Conservation (phyloP, 1,284 basidiomycete genomes). For the Butyriboletus appendiculatus region DNA sequence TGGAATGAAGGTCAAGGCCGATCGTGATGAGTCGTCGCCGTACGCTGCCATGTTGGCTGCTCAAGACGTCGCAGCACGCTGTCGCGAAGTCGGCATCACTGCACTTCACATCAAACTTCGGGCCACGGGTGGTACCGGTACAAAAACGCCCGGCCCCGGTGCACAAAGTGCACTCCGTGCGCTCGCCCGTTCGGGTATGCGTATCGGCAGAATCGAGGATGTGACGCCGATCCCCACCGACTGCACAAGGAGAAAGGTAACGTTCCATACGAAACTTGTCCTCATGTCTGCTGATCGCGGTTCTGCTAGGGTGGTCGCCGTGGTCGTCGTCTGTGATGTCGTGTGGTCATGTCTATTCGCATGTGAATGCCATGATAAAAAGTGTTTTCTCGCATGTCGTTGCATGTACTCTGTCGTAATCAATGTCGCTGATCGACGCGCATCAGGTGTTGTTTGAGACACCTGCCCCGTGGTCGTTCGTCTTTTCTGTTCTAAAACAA, state of each 20-base stretch:
- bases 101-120: conserved; percentile 98
- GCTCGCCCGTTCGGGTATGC: conserved; percentile 97
- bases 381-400: conserved; percentile 21
- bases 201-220: conserved; percentile 96
- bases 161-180: conserved; percentile 98
- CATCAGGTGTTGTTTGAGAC: conserved; percentile 55
- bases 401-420: conserved; percentile 43
- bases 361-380: conserved; percentile 16
- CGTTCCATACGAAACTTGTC: conserved; percentile 14
- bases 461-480: conserved; percentile 78
- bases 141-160: conserved; percentile 98
- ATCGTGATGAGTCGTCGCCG: conserved; percentile 99
- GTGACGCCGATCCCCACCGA: conserved; percentile 98
- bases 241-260: conserved; percentile 93
- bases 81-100: conserved; percentile 98
- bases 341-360: conserved; percentile 8
- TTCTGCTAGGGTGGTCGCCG: conserved; percentile 91
- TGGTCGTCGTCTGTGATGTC: conserved; percentile 91
- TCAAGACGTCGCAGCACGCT: conserved; percentile 94
- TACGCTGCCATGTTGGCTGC: conserved; percentile 99
- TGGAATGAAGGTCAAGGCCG: conserved; percentile 99
- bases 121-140: conserved; percentile 97
- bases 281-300: conserved; percentile 11
- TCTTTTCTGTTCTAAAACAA: conserved; percentile 15
- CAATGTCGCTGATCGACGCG: conserved; percentile 81